Conservation (phyloP, 257 asterid species). For the Rubia yunnanensis region DNA sequence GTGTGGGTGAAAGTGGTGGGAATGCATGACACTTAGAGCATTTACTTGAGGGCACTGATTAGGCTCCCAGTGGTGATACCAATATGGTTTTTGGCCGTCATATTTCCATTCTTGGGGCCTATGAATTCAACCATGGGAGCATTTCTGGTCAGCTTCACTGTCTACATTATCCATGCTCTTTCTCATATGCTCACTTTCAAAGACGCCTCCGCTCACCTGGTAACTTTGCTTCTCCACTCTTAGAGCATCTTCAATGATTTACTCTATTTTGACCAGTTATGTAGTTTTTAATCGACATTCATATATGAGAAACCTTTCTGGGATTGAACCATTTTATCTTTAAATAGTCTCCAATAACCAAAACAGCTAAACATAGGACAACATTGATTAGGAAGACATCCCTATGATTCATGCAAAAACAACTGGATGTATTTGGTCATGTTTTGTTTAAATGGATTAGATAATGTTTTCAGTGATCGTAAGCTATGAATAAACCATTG, state of each 20-base stretch:
- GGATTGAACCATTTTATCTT: not conserved
- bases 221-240: slow-evolving; percentile 13
- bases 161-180: slow-evolving; percentile 71
- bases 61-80: slow-evolving; percentile 79
- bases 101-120: slow-evolving; percentile 85
- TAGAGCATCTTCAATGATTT: no score
- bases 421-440: no score
- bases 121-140: slow-evolving; percentile 89
- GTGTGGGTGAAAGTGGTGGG: slow-evolving; percentile 93
- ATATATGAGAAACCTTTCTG: not conserved
- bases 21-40: slow-evolving; percentile 71
- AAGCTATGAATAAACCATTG: not conserved
- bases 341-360: not conserved
- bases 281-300: no score
- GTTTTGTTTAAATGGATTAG: not conserved
- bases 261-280: no score
- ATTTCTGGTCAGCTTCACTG: slow-evolving; percentile 75
- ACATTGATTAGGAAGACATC: not conserved
- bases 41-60: slow-evolving; percentile 64
- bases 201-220: slow-evolving; percentile 68
- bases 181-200: slow-evolving; percentile 84
- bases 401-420: no score
- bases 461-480: not conserved
- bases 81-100: slow-evolving; percentile 82
- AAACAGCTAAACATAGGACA: not conserved